Evolutionary conservation across 164 flowering plant genomes (phyloP).

Genomic region (Magnolia changhungtana): DNA sequence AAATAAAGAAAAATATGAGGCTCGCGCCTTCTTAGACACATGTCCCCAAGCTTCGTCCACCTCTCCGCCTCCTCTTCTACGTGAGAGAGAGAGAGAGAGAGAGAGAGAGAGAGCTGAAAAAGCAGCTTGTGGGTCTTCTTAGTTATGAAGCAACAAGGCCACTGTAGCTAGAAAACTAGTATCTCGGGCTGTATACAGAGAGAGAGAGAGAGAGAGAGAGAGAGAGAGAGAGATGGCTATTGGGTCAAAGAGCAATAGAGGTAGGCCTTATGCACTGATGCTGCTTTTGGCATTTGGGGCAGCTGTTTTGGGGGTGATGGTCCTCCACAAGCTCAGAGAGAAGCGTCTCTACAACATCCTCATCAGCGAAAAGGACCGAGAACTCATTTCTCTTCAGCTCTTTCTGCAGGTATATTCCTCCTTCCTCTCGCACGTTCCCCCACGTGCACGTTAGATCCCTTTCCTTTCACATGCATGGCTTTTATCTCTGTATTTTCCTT

Average conservation of each 20-base stretch:
- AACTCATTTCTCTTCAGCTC: conserved; percentile 55
- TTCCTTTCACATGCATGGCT: too few relatives aligned
- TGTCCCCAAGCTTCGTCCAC: conserved; percentile 29
- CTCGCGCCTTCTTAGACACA: conserved; percentile 21
- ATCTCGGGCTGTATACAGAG: not conserved
- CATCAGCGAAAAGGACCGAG: conserved; percentile 51
- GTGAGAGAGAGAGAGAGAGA: conserved; percentile 13
- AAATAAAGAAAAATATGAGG: too few relatives aligned
- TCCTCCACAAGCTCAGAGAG: conserved; percentile 67
- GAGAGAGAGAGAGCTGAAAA: conserved; percentile 4
- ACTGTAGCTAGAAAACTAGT: conserved; percentile 1
- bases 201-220: conserved; percentile 6
- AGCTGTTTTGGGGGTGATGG: conserved; percentile 60
- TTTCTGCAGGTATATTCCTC: conserved; percentile 51
- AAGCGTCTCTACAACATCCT: conserved; percentile 53
- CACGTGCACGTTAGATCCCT: too few relatives aligned
- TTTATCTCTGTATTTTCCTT: not conserved
- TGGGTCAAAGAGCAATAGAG: conserved; percentile 24
- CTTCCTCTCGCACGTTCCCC: conserved; percentile 9
- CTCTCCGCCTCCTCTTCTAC: conserved; percentile 24
- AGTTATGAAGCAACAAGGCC: conserved; percentile 31
- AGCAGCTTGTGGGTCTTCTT: conserved; percentile 30
- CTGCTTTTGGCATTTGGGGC: conserved; percentile 60
- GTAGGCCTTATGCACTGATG: conserved; percentile 52
- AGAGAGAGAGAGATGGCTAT: conserved; percentile 24